phyloP scores from a whole-genome alignment of 2,329 filamentous ascomycete genomes.

The Penicillium sp. region DNA sequence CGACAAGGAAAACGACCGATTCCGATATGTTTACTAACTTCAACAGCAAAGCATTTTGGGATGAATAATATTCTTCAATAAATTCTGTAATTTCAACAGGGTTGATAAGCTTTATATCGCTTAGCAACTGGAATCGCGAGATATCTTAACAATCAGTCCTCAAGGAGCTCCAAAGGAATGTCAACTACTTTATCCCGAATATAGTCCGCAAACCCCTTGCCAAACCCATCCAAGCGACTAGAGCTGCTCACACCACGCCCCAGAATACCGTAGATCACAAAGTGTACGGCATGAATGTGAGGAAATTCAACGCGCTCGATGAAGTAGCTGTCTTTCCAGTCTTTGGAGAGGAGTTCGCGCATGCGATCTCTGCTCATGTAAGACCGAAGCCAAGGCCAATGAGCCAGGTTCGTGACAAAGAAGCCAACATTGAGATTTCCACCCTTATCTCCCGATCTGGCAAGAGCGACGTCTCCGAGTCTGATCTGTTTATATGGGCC shows the following conservation, averaged over 20 bases:
- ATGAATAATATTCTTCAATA: neutral
- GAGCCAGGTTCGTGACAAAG: constrained; percentile 27
- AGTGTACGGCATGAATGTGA: constrained; percentile 47
- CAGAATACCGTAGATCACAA: constrained; percentile 52
- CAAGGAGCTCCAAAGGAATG: neutral
- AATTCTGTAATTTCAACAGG: neutral
- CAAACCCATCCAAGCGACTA: constrained; percentile 50
- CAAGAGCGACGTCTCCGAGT: constrained; percentile 47
- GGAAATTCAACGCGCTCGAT: constrained; percentile 53
- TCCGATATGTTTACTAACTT: constrained; percentile 56
- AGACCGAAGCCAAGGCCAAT: constrained; percentile 40
- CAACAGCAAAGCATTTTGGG: neutral
- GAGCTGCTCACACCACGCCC: constrained; percentile 52
- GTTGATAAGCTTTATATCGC: neutral
- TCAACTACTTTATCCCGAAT: neutral
- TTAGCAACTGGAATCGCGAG: neutral
- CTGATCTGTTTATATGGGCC: constrained; percentile 3
- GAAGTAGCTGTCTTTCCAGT: constrained; percentile 45
- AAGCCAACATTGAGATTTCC: constrained; percentile 47
- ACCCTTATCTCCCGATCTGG: constrained; percentile 45
- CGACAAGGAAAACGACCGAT: constrained; percentile 61
- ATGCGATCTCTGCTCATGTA: constrained; percentile 44
- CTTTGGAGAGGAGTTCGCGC: constrained; percentile 44
- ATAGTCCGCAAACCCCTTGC: constrained; percentile 50
- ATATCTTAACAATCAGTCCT: neutral